Evolutionary conservation across 495 filamentous ascomycete species (phyloP).

Genomic region (Penicillium dipodomyicola): DNA sequence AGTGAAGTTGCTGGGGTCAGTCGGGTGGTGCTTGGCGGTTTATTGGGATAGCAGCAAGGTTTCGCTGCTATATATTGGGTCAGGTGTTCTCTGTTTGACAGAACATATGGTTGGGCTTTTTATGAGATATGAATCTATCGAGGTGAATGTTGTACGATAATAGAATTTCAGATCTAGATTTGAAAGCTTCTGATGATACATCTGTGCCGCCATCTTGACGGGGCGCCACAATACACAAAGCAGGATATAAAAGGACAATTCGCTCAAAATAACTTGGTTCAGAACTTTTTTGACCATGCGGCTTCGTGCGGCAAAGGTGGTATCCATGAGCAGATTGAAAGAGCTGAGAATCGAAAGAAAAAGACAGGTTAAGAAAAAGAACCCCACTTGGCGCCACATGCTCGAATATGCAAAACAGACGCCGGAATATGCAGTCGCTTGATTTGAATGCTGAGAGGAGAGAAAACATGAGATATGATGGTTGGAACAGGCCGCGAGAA

Average conservation of each 20-base stretch:
- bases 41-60: conserved; percentile 59
- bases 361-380: conserved; percentile 11
- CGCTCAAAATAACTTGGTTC: conserved; percentile 15
- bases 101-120: conserved; percentile 11
- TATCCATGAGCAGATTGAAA: conserved; percentile 16
- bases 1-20: conserved; percentile 79
- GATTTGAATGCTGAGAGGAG: conserved; percentile 11
- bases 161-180: conserved; percentile 10
- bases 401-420: conserved; percentile 32
- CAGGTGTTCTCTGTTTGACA: background rate
- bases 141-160: conserved; percentile 5
- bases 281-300: conserved; percentile 22
- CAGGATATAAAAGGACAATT: conserved; percentile 3
- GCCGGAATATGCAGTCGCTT: conserved; percentile 42
- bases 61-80: background rate
- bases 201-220: conserved; percentile 6
- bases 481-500: conserved; percentile 2
- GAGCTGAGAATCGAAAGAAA: conserved; percentile 10
- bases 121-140: conserved; percentile 8
- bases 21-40: conserved; percentile 83
- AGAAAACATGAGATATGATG: conserved; percentile 13
- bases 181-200: conserved; percentile 11
- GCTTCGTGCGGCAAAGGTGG: conserved; percentile 18
- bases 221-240: background rate
- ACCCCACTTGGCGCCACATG: conserved; percentile 33